Conservation (phyloP, 495 filamentous ascomycete genomes). For the Astrocystis sublimbata region DNA sequence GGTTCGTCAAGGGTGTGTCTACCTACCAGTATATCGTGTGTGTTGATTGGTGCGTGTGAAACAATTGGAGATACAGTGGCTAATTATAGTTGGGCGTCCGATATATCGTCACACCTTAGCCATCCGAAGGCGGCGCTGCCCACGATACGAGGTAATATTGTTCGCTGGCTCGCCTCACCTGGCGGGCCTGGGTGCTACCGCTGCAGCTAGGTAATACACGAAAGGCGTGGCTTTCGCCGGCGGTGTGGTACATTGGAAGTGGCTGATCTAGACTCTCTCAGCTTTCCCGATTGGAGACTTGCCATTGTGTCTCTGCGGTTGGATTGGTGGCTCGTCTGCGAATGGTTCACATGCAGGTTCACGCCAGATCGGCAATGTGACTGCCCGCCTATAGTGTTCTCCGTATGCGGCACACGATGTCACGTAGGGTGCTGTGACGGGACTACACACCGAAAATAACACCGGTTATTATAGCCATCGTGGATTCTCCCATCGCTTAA, state of each 20-base stretch:
- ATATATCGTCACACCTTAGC: neutral
- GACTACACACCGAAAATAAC: conserved; percentile 8
- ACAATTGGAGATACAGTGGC: neutral
- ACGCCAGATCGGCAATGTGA: neutral
- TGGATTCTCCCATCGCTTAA: neutral
- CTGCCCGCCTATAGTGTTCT: conserved; percentile 7
- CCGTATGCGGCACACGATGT: conserved; percentile 8
- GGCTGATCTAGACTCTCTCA: neutral
- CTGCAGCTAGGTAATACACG: neutral
- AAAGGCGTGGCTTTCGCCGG: neutral
- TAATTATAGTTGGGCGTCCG: neutral
- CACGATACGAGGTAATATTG: neutral
- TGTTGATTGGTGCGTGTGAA: neutral
- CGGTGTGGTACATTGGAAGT: neutral
- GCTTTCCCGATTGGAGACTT: neutral
- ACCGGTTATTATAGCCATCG: neutral
- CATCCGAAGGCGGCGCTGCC: neutral
- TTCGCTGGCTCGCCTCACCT: neutral
- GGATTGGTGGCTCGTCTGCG: neutral
- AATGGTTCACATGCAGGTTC: neutral
- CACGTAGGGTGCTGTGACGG: conserved; percentile 4
- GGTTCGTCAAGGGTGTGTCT: no score
- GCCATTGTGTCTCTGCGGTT: neutral
- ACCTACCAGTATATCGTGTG: neutral
- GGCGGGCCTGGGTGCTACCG: no score